Conservation (phyloP, 306 rosid genomes). For the Albizia julibrissin region DNA sequence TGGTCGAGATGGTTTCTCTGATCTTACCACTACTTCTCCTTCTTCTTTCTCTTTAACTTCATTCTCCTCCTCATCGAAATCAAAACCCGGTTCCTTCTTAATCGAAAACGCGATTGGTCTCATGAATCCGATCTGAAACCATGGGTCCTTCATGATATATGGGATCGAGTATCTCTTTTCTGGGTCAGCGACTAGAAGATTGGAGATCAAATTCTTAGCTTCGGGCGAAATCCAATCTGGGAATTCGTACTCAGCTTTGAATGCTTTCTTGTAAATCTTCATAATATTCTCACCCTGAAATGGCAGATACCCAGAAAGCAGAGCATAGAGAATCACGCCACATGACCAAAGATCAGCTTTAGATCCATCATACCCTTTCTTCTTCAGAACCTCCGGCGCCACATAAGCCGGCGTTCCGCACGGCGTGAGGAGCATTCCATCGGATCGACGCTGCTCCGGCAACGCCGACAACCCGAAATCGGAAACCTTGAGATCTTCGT, state of each 20-base stretch:
- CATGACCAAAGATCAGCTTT: conserved; percentile 89
- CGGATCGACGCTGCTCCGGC: conserved; percentile 66
- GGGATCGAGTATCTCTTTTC: conserved; percentile 55
- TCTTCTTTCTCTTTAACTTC: background rate
- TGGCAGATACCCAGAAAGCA: conserved; percentile 69
- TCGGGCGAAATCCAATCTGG: conserved; percentile 68
- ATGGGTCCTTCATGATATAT: conserved; percentile 55
- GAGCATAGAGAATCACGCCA: conserved; percentile 67
- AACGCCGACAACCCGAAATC: conserved; percentile 81
- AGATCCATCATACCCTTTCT: conserved; percentile 77
- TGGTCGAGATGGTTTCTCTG: conserved; percentile 50
- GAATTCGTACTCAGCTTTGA: conserved; percentile 57
- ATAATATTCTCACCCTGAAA: conserved; percentile 70
- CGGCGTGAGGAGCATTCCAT: conserved; percentile 76
- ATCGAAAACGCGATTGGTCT: conserved; percentile 48
- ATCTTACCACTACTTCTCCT: background rate
- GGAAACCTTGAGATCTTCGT: conserved; percentile 68
- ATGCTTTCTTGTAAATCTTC: conserved; percentile 62
- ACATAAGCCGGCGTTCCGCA: conserved; percentile 91
- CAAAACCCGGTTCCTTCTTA: conserved; percentile 21
- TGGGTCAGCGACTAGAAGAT: conserved; percentile 65
- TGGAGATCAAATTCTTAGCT: conserved; percentile 52
- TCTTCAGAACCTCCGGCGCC: conserved; percentile 81
- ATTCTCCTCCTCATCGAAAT: conserved; percentile 12
- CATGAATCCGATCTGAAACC: conserved; percentile 64